Conservation (phyloP, 345 rosid species). For the Mallotus nudiflorus region DNA sequence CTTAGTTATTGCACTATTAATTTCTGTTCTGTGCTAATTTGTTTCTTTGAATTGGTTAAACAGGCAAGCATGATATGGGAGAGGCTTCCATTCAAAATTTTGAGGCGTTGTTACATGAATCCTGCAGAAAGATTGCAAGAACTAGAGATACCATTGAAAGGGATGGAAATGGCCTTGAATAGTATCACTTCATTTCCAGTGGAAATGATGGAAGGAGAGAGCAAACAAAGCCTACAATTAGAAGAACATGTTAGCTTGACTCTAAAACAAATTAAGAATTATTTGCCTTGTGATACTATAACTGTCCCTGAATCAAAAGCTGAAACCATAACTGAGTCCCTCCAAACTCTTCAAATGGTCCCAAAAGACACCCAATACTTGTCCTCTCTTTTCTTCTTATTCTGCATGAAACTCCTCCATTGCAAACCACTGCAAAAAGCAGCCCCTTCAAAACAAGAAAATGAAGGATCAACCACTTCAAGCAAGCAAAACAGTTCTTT, state of each 20-base stretch:
- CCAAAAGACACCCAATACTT: conserved; percentile 53
- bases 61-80: conserved; percentile 89
- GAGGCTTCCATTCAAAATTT: conserved; percentile 56
- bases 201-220: conserved; percentile 34
- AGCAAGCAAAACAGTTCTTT: conserved; percentile 17
- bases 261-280: conserved; percentile 39
- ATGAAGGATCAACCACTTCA: conserved; percentile 20
- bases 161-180: conserved; percentile 76
- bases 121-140: conserved; percentile 53
- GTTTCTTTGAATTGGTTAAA: conserved; percentile 1
- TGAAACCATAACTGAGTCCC: conserved; percentile 33
- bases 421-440: conserved; percentile 38
- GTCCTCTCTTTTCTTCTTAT: conserved; percentile 71
- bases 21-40: conserved; percentile 1
- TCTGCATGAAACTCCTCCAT: conserved; percentile 63
- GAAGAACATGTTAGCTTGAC: conserved; percentile 46
- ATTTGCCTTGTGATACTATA: conserved; percentile 30
- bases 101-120: conserved; percentile 39
- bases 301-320: conserved; percentile 57
- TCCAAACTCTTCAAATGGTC: conserved; percentile 49
- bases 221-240: conserved; percentile 40
- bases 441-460: conserved; percentile 6
- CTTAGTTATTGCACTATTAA: too few relatives aligned
- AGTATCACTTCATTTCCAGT: conserved; percentile 39
- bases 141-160: conserved; percentile 59